Conservation (phyloP, 2,329 filamentous ascomycete species). For the Arachnopeziza araneosa region DNA sequence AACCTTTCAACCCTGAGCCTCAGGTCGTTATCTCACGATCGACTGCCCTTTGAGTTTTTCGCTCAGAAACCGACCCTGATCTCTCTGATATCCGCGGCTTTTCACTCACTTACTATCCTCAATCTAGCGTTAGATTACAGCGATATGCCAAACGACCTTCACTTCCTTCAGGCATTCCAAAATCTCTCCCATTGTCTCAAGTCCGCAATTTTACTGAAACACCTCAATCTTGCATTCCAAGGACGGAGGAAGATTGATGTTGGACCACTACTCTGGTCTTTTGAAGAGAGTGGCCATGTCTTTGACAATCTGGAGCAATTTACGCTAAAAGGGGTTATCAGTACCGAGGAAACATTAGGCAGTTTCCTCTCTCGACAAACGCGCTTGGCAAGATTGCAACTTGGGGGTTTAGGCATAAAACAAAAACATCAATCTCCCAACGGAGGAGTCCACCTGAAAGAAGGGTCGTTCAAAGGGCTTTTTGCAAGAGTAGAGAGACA, state of each 20-base stretch:
- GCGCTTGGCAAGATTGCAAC: constrained; percentile 37
- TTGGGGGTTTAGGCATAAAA: constrained; percentile 41
- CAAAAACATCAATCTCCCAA: constrained; percentile 35
- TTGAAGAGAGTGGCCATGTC: constrained; percentile 28
- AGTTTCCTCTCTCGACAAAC: constrained; percentile 39
- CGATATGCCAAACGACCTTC: constrained; percentile 15
- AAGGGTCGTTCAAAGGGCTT: constrained; percentile 40
- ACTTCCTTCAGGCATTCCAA: constrained; percentile 12
- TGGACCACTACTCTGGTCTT: constrained; percentile 10
- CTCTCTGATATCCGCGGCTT: constrained; percentile 11
- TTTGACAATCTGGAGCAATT: constrained; percentile 37
- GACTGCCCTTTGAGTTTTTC: constrained; percentile 28
- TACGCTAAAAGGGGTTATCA: constrained; percentile 39
- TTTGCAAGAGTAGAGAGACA: constrained; percentile 37
- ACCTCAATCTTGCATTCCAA: constrained; percentile 16
- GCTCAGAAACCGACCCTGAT: constrained; percentile 14
- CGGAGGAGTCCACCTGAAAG: constrained; percentile 40
- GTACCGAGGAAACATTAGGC: constrained; percentile 39
- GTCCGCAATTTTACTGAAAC: constrained; percentile 11
- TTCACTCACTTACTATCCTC: constrained; percentile 15
- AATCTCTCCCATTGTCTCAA: constrained; percentile 16
- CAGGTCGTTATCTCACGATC: constrained; percentile 21
- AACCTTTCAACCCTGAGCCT: constrained; percentile 10
- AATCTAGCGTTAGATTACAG: constrained; percentile 20
- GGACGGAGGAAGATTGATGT: constrained; percentile 18